A percentile compares a stretch with the other conserved stretches of the same genome.
phyloP scores from a whole-genome alignment of 768 basidiomycete species.

The Piloderma croceum region DNA sequence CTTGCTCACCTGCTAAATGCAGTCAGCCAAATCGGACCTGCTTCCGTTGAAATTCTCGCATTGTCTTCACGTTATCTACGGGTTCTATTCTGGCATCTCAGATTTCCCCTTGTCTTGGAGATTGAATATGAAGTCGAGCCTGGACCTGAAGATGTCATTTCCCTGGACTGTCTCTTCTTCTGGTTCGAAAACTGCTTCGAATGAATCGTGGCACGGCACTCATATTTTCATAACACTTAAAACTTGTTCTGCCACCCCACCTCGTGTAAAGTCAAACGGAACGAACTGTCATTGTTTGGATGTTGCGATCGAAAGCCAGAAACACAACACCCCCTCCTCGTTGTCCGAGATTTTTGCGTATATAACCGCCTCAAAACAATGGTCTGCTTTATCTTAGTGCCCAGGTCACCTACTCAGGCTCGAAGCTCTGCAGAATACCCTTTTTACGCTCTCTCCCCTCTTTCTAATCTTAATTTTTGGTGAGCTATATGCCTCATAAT shows the following conservation, averaged over 20 bases:
- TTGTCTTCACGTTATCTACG: no score
- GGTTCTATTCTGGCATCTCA: no score
- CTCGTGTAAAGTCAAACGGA: constrained; percentile 31
- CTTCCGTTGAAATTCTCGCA: no score
- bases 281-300: constrained; percentile 22
- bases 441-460: constrained; percentile 9
- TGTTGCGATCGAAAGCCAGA: constrained; percentile 19
- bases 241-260: constrained; percentile 24
- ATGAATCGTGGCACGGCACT: no score
- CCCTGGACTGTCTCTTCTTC: no score
- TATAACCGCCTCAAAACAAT: constrained; percentile 21
- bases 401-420: constrained; percentile 19
- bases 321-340: constrained; percentile 34
- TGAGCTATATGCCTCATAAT: constrained; percentile 10
- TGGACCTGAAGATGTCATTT: no score
- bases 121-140: no score
- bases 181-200: no score
- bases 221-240: no score
- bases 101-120: no score
- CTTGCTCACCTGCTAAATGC: no score
- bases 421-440: constrained; percentile 8
- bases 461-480: constrained; percentile 15
- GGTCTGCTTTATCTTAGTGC: constrained; percentile 13
- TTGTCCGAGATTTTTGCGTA: constrained; percentile 26
- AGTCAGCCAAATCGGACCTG: no score